Base-by-base conservation (phyloP, 2,329 filamentous ascomycete species). In the Diaporthe capsici region DNA sequence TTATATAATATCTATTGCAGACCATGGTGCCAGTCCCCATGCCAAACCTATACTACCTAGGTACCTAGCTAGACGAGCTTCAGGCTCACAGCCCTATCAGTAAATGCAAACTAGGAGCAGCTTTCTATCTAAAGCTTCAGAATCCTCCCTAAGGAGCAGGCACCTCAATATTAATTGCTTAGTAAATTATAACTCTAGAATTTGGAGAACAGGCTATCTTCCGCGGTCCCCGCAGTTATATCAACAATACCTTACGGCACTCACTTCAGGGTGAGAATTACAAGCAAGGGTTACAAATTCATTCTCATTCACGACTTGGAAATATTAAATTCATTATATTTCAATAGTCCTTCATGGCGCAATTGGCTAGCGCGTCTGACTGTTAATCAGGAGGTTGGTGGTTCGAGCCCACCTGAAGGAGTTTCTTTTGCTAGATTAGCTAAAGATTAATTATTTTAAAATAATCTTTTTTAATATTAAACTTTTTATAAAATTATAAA, bases 281-380 rank as follows among this genome's bases (percentile, higher is more conserved):
- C 34, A 37, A 37, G 34, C 34, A 9, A 37, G 10, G 10, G 34
- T 2, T 10, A 37, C 34, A 37, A 37, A 37, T 9, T 37, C 10
- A 37, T 9, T 37, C 8, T 9, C 10, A 10, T 1, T 37, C 1
- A 37, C 10, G 1, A 37, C 9, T 10, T 37, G 34, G 2, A 10
- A 9, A 37, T 37, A 37, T 37, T 10, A 37, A 37, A 37, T 37
- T 37, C 10, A 9, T 2, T 0, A 37, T 37, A 37, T 37, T 37
- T 37, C 34, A 37, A 37, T 9, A 37, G 10, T 37, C 34, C 34
- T 37, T 37, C 34, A 37, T 37, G 83, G 84, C 84, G 78, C 84
- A 86, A 81, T 88, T 89, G 88, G 88, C 87, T 89, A 90, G 88
- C 87, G 88, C 88, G 88, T 90, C 85, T 86, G 88, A 89, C 88